phyloP scores from a whole-genome alignment of 495 filamentous ascomycete genomes.

The Cercophora sp. region DNA sequence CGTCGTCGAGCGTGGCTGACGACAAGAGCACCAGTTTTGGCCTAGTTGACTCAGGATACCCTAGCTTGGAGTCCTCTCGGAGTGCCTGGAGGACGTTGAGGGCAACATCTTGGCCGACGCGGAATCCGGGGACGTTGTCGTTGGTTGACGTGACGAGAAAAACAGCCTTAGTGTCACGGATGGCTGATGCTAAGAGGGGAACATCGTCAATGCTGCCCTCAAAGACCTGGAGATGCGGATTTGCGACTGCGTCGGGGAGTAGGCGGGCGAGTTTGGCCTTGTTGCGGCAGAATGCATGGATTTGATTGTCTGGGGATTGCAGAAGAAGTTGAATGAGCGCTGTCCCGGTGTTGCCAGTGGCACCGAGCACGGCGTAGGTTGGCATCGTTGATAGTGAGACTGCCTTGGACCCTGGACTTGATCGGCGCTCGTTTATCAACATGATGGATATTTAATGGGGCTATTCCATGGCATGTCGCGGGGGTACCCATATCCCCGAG shows the following conservation, averaged over 20 bases:
- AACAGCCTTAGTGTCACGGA: conserved; percentile 28
- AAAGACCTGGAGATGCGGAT: conserved; percentile 29
- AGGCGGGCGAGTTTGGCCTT: conserved; percentile 33
- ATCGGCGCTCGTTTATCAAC: neutral
- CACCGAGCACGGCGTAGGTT: conserved; percentile 26
- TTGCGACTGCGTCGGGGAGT: conserved; percentile 23
- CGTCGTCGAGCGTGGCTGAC: conserved; percentile 34
- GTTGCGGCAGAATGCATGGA: conserved; percentile 34
- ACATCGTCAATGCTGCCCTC: conserved; percentile 37
- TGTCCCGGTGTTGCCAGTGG: conserved; percentile 25
- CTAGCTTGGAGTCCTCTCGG: conserved; percentile 12
- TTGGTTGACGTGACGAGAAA: conserved; percentile 34
- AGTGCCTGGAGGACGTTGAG: conserved; percentile 31
- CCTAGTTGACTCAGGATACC: neutral
- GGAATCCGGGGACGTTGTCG: conserved; percentile 37
- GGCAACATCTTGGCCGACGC: conserved; percentile 31
- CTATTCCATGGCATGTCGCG: neutral
- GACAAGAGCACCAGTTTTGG: conserved; percentile 40
- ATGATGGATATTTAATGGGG: neutral
- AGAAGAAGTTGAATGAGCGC: conserved; percentile 36
- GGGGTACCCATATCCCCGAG: neutral
- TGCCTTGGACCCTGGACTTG: neutral
- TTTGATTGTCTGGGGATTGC: conserved; percentile 15
- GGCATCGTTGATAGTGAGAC: neutral
- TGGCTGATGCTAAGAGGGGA: conserved; percentile 28